Conservation (phyloP, 345 rosid species). For the Odontarrhena argentea region DNA sequence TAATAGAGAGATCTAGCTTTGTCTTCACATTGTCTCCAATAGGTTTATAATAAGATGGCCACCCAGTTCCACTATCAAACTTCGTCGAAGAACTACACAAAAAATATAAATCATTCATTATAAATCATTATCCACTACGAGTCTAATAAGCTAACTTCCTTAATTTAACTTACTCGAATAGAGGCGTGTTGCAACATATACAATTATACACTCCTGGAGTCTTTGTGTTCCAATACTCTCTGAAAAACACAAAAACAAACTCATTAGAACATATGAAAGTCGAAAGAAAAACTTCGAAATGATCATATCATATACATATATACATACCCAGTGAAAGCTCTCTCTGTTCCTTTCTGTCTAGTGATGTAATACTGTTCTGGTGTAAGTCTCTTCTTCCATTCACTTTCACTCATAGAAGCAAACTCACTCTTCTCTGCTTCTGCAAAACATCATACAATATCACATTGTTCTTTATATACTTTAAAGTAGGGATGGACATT, state of each 20-base stretch:
- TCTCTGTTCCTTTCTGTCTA: constrained; percentile 85
- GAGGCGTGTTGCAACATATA: constrained; percentile 76
- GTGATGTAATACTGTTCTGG: constrained; percentile 70
- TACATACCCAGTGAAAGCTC: constrained; percentile 87
- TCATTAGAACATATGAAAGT: background rate
- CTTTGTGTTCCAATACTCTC: constrained; percentile 87
- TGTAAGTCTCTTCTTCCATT: constrained; percentile 79
- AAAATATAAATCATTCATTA: constrained; percentile 6
- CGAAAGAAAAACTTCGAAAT: background rate
- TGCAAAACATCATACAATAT: constrained; percentile 12
- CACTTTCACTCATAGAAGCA: constrained; percentile 56
- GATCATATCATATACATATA: background rate
- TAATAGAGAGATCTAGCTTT: constrained; percentile 68
- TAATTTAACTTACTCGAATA: constrained; percentile 65
- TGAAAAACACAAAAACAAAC: constrained; percentile 29
- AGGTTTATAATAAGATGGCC: constrained; percentile 91
- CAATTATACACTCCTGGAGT: constrained; percentile 83
- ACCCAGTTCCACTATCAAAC: constrained; percentile 97
- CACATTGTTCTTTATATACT: too few species aligned
- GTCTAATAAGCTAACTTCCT: constrained; percentile 1
- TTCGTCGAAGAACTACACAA: constrained; percentile 75
- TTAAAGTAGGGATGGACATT: too few species aligned
- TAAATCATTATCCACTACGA: background rate
- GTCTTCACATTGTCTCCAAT: constrained; percentile 68
- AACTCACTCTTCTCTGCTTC: constrained; percentile 49